Base-by-base conservation (phyloP, 129 eudicot species). In the Lactuca sativa region DNA sequence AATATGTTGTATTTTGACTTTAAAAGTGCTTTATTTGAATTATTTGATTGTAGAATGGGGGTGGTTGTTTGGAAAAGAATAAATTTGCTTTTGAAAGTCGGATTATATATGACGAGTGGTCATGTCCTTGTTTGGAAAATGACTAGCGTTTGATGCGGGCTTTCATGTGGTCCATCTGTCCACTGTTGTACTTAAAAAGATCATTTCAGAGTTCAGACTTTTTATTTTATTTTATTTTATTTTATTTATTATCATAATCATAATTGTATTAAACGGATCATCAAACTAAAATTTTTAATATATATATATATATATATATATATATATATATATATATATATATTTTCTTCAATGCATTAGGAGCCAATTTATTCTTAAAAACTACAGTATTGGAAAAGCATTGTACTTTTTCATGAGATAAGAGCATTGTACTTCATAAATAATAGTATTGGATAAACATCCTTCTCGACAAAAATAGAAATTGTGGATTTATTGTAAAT, bases 1-100 rank as follows among this genome's bases (percentile, higher is more conserved):
- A 47, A 25, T 47, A 12, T 21, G 58, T 30, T 65, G 58, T 13
- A 65, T 16, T 64, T 21, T 64, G 40, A 64, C 31, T 47, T 65
- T 10, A 18, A 14, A 65, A 25, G 13, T 65, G 8, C 25, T 47
- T 47, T 47, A 10, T 47, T 47, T 47, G 15, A 47, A 47, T 47
- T 47, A 47, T 47, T 47, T 47, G 52, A 2, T 47, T 12, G 15
- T 47, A 47, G 15, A 47, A 47, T 47, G 52, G 11, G 4, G 52
- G 52, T 44, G 4, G 52, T 44, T 44, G 15, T 47, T 47, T 47
- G 52, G 52, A 47, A 47, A 47, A 47, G 52, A 47, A 47, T 47
- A 47, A 47, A 3, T 47, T 47, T 12, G 52, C 52, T 47, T 47
- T 47, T 47, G 52, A 47, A 47, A 47, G 52, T 12, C 12, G 52